Percentiles rank a stretch among this genome's conserved stretches.
phyloP scores from a whole-genome alignment of 1,139 yeast species.

The Eremothecium cymbalariae region DNA sequence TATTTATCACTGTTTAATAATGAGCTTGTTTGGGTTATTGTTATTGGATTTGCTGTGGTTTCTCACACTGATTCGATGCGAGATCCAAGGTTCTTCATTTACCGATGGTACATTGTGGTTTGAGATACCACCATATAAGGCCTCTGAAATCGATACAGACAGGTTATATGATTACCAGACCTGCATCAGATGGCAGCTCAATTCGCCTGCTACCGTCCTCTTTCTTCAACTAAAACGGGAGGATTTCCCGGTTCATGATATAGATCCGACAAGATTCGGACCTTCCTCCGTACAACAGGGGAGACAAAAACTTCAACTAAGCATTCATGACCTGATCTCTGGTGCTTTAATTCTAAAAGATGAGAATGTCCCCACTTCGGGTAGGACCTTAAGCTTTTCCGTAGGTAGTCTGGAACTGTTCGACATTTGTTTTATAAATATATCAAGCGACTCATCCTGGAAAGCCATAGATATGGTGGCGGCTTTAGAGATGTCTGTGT shows the following conservation, averaged over 20 bases:
- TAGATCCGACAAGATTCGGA: slow-evolving; percentile 19
- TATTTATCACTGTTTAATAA: no score
- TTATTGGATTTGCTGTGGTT: no score
- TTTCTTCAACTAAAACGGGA: slow-evolving; percentile 7
- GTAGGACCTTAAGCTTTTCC: slow-evolving; percentile 10
- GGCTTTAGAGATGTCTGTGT: slow-evolving; percentile 13
- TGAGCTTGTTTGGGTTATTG: no score
- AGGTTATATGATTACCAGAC: slow-evolving; percentile 1
- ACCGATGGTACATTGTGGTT: slow-evolving; percentile 7
- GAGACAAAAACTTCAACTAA: slow-evolving; percentile 18
- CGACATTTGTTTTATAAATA: slow-evolving; percentile 18
- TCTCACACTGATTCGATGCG: no score
- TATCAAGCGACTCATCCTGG: slow-evolving; percentile 26
- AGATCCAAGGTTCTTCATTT: background rate
- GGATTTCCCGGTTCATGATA: slow-evolving; percentile 13
- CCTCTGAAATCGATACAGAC: slow-evolving; percentile 1
- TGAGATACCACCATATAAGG: slow-evolving; percentile 9
- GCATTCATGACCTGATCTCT: slow-evolving; percentile 11
- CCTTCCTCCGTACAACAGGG: slow-evolving; percentile 20
- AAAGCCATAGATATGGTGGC: slow-evolving; percentile 18
- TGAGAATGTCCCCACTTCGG: slow-evolving; percentile 12
- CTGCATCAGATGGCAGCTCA: slow-evolving; percentile 3
- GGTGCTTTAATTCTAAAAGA: slow-evolving; percentile 15
- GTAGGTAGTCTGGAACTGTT: slow-evolving; percentile 7
- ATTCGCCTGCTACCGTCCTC: background rate